phyloP scores from a whole-genome alignment of 371 early-diverging fungal genomes.

The Rhizopus delemar region DNA sequence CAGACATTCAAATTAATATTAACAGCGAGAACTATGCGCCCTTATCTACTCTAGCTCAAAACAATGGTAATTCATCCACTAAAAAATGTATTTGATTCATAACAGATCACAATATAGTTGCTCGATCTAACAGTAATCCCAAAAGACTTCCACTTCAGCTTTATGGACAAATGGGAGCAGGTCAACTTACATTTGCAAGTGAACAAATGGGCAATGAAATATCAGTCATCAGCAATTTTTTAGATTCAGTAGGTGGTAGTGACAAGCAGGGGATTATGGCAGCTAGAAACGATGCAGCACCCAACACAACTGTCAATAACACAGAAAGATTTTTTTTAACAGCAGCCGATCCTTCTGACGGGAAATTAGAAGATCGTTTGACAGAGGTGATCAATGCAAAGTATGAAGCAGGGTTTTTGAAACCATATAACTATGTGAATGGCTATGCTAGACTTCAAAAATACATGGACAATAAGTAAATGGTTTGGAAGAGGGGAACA shows the following conservation, averaged over 20 bases:
- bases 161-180: conserved; percentile 34
- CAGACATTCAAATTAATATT: not conserved
- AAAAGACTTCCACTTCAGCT: conserved; percentile 26
- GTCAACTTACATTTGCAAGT: conserved; percentile 64
- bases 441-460: conserved; percentile 86
- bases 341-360: conserved; percentile 87
- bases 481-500: conserved; percentile 2
- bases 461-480: conserved; percentile 87
- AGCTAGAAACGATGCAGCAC: not conserved
- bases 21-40: conserved; percentile 4
- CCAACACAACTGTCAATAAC: conserved; percentile 7
- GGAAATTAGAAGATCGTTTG: conserved; percentile 78
- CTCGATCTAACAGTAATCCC: conserved; percentile 19
- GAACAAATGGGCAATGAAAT: conserved; percentile 75
- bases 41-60: conserved; percentile 11
- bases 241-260: conserved; percentile 54
- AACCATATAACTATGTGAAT: conserved; percentile 92
- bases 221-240: conserved; percentile 66
- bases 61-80: conserved; percentile 16
- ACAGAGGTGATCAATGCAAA: conserved; percentile 91
- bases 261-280: conserved; percentile 6
- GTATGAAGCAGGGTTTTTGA: conserved; percentile 90
- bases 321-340: conserved; percentile 83
- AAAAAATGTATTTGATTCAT: not conserved
- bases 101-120: not conserved